Evolutionary conservation across 352 stramenopile genomes (phyloP).

Genomic region (Pythium sp.): DNA sequence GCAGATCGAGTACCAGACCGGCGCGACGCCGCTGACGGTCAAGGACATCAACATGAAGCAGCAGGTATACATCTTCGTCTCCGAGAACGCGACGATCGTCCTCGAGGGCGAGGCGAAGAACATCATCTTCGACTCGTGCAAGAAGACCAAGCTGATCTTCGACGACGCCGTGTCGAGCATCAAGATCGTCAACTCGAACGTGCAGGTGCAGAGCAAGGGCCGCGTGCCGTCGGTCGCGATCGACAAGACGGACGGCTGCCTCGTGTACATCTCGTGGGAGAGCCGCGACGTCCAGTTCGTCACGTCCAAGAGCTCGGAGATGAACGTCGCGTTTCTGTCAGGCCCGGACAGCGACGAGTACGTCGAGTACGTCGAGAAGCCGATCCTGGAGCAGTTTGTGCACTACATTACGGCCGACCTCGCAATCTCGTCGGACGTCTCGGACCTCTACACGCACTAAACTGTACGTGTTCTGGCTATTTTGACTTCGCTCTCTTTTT

Average conservation of each 20-base stretch:
- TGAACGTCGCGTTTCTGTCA: constrained; percentile 95
- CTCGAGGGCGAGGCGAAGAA: constrained; percentile 98
- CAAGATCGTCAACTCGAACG: constrained; percentile 97
- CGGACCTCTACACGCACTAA: constrained; percentile 92
- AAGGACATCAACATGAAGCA: constrained; percentile 93
- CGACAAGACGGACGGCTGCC: constrained; percentile 98
- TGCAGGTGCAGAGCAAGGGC: constrained; percentile 94
- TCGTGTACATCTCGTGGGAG: constrained; percentile 95
- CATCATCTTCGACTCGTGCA: constrained; percentile 95
- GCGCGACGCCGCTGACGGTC: constrained; percentile 79
- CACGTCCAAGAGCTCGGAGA: constrained; percentile 96
- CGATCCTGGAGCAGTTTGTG: constrained; percentile 97
- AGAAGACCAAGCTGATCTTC: constrained; percentile 95
- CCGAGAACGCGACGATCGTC: constrained; percentile 92
- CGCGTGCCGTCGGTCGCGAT: constrained; percentile 95
- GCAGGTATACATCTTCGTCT: constrained; percentile 96
- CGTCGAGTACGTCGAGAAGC: constrained; percentile 94
- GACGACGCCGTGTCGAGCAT: constrained; percentile 95
- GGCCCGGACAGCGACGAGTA: constrained; percentile 60
- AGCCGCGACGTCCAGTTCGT: constrained; percentile 88
- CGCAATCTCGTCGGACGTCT: constrained; percentile 90
- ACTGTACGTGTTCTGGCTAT: not conserved
- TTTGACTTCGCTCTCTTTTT: not conserved
- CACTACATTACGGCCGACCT: constrained; percentile 89
- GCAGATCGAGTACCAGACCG: constrained; percentile 95